phyloP scores from a whole-genome alignment of 2,329 filamentous ascomycete species.

The Basipetospora chlamydospora region DNA sequence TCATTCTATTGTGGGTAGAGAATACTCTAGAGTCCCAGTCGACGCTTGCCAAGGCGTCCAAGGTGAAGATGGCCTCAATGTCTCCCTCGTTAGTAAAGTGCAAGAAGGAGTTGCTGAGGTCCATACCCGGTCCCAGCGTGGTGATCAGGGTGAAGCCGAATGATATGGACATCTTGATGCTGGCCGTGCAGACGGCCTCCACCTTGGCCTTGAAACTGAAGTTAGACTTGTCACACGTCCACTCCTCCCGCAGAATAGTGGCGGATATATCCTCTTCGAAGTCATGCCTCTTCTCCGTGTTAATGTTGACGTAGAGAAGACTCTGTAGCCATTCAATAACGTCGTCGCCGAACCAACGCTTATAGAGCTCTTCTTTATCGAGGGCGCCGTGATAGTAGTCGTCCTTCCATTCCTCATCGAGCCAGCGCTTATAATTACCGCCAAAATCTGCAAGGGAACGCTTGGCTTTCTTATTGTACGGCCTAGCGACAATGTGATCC shows the following conservation, averaged over 20 bases:
- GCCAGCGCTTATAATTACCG: conserved; percentile 19
- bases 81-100: conserved; percentile 1
- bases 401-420: conserved; percentile 23
- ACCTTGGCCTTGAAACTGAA: no score
- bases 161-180: background rate
- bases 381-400: conserved; percentile 16
- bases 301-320: background rate
- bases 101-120: conserved; percentile 2
- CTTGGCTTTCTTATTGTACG: conserved; percentile 11
- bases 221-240: no score
- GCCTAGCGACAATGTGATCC: no score
- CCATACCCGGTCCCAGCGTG: background rate
- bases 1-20: conserved; percentile 1
- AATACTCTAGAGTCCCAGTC: no score
- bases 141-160: conserved; percentile 4
- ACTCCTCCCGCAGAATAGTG: conserved; percentile 1
- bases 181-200: no score
- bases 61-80: conserved; percentile 8
- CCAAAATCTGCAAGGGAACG: conserved; percentile 15
- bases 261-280: background rate
- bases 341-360: conserved; percentile 20
- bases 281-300: background rate
- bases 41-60: conserved; percentile 15
- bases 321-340: conserved; percentile 16
- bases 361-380: conserved; percentile 15